A percentile compares a stretch with the other conserved stretches of the same genome.
Evolutionary conservation across 164 flowering plant species (phyloP).

Genomic region (Santalum album): DNA sequence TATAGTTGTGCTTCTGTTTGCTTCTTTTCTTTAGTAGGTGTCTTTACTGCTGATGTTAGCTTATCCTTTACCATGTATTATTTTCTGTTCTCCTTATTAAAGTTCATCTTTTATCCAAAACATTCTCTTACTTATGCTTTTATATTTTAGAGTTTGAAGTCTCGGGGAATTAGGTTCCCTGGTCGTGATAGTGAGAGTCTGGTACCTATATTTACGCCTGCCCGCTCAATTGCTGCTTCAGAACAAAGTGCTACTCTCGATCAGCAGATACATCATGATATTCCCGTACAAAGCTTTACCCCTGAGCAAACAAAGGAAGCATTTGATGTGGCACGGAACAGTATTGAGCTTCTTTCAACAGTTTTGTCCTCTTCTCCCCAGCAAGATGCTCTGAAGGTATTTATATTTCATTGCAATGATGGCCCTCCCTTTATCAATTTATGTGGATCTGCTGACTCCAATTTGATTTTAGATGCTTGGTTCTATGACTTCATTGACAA

Average conservation of each 20-base stretch:
- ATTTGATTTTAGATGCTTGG: background rate
- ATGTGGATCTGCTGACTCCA: background rate
- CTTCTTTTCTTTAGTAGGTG: too few relatives aligned
- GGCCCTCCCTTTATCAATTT: background rate
- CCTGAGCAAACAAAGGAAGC: conserved; percentile 89
- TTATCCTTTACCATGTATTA: too few relatives aligned
- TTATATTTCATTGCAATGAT: background rate
- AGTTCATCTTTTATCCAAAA: background rate
- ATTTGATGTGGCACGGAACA: conserved; percentile 90
- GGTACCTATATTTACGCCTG: conserved; percentile 90
- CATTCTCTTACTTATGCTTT: background rate
- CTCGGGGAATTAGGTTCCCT: conserved; percentile 88
- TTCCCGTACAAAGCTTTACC: conserved; percentile 46
- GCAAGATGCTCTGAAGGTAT: conserved; percentile 81
- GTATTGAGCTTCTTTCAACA: conserved; percentile 84
- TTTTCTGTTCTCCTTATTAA: too few relatives aligned
- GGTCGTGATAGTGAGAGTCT: conserved; percentile 91
- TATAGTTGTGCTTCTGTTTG: too few relatives aligned
- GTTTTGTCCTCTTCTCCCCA: conserved; percentile 91
- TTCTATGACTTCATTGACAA: background rate
- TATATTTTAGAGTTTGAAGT: conserved; percentile 60
- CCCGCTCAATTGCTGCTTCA: conserved; percentile 51
- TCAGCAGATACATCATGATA: conserved; percentile 35
- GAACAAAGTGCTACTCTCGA: conserved; percentile 29
- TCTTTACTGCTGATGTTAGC: too few relatives aligned